These are phyloP conservation scores for Leccinum sublutescens DNA, from an alignment of 768 basidiomycete genomes.

Conservation along the genomic window DNA sequence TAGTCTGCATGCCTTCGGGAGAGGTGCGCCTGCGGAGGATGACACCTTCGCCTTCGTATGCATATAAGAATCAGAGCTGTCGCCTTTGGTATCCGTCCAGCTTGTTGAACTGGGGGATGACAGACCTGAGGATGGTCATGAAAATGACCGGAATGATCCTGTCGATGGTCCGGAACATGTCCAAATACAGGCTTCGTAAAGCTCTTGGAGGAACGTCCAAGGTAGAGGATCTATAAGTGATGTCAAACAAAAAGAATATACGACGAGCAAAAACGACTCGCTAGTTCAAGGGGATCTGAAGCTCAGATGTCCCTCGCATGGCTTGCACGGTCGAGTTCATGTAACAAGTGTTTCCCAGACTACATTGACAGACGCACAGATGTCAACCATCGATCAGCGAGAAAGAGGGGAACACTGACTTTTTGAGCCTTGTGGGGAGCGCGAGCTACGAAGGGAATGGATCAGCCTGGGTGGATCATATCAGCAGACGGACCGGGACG, in stretches of 20 bases:
- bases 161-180: constrained; percentile 76
- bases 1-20: constrained; percentile 35
- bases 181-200: constrained; percentile 66
- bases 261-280: constrained; percentile 29
- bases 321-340: constrained; percentile 96
- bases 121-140: constrained; percentile 65
- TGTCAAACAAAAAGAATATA: neutral
- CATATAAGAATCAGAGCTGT: constrained; percentile 63
- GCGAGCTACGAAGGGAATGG: constrained; percentile 48
- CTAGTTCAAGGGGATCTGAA: constrained; percentile 67
- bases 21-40: constrained; percentile 54
- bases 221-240: constrained; percentile 32
- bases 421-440: constrained; percentile 78
- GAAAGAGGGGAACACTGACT: constrained; percentile 40
- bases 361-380: constrained; percentile 19
- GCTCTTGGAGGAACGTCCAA: constrained; percentile 44
- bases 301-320: constrained; percentile 88
- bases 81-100: constrained; percentile 18
- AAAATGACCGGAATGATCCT: constrained; percentile 70
- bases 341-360: constrained; percentile 94
- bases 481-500: neutral
- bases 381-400: neutral
- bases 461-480: constrained; percentile 1
- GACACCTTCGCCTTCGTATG: constrained; percentile 85
- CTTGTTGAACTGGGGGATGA: constrained; percentile 87